Conservation (phyloP, 331 rosid species). For the Stylosanthes scabra region DNA sequence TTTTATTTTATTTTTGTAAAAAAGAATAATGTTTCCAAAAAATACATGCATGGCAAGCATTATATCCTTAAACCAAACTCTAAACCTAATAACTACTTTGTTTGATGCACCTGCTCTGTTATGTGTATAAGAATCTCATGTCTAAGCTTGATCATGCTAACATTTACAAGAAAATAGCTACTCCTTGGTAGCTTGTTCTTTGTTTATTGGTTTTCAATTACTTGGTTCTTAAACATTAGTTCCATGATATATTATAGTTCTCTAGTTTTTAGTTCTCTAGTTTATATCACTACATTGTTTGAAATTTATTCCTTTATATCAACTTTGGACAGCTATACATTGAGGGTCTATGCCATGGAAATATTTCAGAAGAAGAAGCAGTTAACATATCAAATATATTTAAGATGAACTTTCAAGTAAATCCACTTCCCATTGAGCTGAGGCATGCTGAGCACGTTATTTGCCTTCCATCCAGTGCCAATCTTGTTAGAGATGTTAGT, state of each 20-base stretch:
- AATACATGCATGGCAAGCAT: background rate
- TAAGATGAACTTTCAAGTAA: constrained; percentile 66
- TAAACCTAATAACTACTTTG: constrained; percentile 8
- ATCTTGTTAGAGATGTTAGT: constrained; percentile 70
- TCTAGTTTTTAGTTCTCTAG: too few species aligned
- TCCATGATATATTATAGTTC: constrained; percentile 21
- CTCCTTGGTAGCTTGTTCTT: constrained; percentile 12
- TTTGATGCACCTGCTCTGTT: constrained; percentile 11
- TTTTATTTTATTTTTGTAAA: too few species aligned
- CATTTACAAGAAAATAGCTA: constrained; percentile 19
- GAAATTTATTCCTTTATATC: constrained; percentile 39
- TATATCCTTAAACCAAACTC: constrained; percentile 26
- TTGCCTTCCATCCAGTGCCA: constrained; percentile 75
- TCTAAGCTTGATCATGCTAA: constrained; percentile 26
- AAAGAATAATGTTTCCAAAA: background rate
- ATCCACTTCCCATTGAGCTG: constrained; percentile 71
- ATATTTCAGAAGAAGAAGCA: constrained; percentile 83
- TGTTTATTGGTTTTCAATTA: constrained; percentile 24
- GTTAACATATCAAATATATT: constrained; percentile 68
- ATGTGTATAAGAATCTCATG: constrained; percentile 15
- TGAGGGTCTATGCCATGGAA: constrained; percentile 97
- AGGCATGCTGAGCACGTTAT: constrained; percentile 78
- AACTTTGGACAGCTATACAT: constrained; percentile 67
- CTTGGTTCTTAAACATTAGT: constrained; percentile 23
- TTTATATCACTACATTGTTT: constrained; percentile 21